Percentiles rank a stretch among this genome's conserved stretches.
These are phyloP conservation scores for Saccharomycopsis sp. DNA, from an alignment of 805 yeast genomes.

Conservation along the genomic window DNA sequence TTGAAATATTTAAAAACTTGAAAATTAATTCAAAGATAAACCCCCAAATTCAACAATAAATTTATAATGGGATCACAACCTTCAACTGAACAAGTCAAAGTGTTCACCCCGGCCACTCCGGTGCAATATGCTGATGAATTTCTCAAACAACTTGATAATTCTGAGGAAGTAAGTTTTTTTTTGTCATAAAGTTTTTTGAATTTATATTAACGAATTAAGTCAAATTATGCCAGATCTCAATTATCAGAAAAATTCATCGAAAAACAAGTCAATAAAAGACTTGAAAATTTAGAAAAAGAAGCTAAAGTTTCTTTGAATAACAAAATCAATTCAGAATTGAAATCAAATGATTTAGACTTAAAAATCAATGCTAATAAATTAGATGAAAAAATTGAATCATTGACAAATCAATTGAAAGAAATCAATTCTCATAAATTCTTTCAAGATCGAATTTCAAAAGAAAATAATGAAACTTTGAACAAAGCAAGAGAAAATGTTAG, in stretches of 20 bases:
- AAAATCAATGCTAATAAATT: slow-evolving; percentile 20
- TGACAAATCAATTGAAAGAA: slow-evolving; percentile 26
- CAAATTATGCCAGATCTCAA: slow-evolving; percentile 64
- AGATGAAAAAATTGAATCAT: slow-evolving; percentile 33
- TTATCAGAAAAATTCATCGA: slow-evolving; percentile 56
- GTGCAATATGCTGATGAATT: slow-evolving; percentile 58
- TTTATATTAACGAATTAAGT: slow-evolving; percentile 21
- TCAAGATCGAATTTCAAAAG: slow-evolving; percentile 18
- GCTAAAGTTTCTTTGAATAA: slow-evolving; percentile 42
- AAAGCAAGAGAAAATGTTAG: slow-evolving; percentile 40
- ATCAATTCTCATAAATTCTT: slow-evolving; percentile 22
- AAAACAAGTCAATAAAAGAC: slow-evolving; percentile 49
- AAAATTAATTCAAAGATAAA: too few species aligned
- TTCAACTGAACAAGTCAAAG: slow-evolving; percentile 44
- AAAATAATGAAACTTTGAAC: slow-evolving; percentile 30
- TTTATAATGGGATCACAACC: slow-evolving; percentile 21
- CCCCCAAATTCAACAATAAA: too few species aligned
- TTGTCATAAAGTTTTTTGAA: background rate
- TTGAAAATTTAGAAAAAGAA: slow-evolving; percentile 42
- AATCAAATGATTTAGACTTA: too few species aligned
- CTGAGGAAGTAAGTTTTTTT: slow-evolving; percentile 36
- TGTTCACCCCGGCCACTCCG: slow-evolving; percentile 56
- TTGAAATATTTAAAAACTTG: too few species aligned
- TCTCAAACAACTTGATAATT: slow-evolving; percentile 49
- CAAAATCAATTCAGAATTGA: background rate